phyloP scores from a whole-genome alignment of 768 basidiomycete genomes.

The Termitomyces eurrhizus region DNA sequence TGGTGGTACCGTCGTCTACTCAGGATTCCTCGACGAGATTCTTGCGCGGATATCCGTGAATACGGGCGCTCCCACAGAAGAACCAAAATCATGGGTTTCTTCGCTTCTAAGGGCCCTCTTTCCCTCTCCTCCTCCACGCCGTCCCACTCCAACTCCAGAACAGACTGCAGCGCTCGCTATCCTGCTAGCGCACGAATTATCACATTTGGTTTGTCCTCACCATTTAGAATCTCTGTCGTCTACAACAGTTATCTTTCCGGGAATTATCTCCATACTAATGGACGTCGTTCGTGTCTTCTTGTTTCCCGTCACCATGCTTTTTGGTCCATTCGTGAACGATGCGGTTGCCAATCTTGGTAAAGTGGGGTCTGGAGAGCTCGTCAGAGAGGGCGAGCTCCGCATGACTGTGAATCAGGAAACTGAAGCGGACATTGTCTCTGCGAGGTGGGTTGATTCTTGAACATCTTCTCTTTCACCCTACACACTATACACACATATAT shows the following conservation, averaged over 20 bases:
- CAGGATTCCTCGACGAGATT: constrained; percentile 89
- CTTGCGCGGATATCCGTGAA: constrained; percentile 43
- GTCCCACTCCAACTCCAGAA: constrained; percentile 63
- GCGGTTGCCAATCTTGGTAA: constrained; percentile 81
- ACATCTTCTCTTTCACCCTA: not conserved
- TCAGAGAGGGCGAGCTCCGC: constrained; percentile 69
- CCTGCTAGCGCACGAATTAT: constrained; percentile 89
- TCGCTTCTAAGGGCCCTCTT: constrained; percentile 46
- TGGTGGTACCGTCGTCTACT: constrained; percentile 92
- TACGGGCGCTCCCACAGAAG: constrained; percentile 15
- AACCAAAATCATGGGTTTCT: constrained; percentile 40
- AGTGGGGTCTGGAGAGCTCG: constrained; percentile 71
- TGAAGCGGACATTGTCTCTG: constrained; percentile 89
- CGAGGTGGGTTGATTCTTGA: constrained; percentile 48
- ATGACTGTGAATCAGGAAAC: constrained; percentile 82
- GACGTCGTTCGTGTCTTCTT: constrained; percentile 76
- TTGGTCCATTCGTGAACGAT: constrained; percentile 95
- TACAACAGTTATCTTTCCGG: constrained; percentile 77
- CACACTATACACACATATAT: not conserved
- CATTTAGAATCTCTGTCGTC: constrained; percentile 92
- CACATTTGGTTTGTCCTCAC: constrained; percentile 87
- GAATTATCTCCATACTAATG: constrained; percentile 70
- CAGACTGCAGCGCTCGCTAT: constrained; percentile 89
- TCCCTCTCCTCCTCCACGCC: constrained; percentile 25
- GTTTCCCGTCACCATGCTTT: constrained; percentile 86